Conservation (phyloP, 768 basidiomycete genomes). For the Calocera viscosa region DNA sequence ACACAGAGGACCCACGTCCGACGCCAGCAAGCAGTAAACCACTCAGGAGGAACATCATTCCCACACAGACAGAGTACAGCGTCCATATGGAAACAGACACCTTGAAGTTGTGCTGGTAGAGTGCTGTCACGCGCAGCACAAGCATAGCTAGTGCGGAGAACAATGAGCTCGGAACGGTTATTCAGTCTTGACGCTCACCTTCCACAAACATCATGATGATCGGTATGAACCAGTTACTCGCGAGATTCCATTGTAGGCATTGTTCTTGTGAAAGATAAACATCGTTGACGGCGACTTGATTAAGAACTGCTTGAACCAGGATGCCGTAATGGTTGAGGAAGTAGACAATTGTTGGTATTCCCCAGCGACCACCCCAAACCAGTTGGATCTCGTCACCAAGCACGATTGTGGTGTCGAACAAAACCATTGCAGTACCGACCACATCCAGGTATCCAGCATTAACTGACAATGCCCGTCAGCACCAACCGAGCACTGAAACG, state of each 20-base stretch:
- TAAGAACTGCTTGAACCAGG: background rate
- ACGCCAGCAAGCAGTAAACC: background rate
- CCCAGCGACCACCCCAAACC: background rate
- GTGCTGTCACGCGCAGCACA: background rate
- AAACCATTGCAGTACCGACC: background rate
- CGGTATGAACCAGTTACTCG: constrained; percentile 1
- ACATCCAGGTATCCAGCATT: background rate
- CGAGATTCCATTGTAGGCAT: background rate
- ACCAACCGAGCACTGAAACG: background rate
- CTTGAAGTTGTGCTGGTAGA: background rate
- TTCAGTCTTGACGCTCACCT: background rate
- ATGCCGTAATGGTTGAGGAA: background rate
- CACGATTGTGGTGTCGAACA: background rate
- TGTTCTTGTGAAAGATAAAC: background rate
- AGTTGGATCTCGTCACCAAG: background rate
- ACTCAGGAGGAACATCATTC: background rate
- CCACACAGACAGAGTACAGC: background rate
- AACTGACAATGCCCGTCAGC: background rate
- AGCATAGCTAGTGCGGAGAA: background rate
- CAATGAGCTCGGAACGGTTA: background rate
- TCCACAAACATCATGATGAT: background rate
- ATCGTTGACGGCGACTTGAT: constrained; percentile 1
- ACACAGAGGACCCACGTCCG: background rate
- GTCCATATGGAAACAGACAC: background rate
- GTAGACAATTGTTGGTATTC: background rate